A percentile compares a stretch with the other conserved stretches of the same genome.
Evolutionary conservation across 768 basidiomycete genomes (phyloP).

Genomic region (Boletus huronensis): DNA sequence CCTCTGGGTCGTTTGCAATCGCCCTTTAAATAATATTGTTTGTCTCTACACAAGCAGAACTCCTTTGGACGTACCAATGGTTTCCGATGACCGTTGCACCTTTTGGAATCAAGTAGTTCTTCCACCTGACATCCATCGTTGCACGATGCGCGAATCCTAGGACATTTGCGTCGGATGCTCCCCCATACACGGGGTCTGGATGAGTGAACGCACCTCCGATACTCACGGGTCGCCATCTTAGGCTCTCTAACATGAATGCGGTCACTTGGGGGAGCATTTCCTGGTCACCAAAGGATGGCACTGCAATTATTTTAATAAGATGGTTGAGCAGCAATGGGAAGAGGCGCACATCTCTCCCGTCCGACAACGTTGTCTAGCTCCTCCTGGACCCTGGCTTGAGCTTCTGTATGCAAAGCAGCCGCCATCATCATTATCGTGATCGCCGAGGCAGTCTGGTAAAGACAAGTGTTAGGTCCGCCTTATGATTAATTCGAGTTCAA

Average conservation of each 20-base stretch:
- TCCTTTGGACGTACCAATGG: constrained; percentile 3
- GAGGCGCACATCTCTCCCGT: not conserved
- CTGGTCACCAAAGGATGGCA: constrained; percentile 4
- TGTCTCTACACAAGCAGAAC: not conserved
- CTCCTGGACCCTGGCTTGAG: constrained; percentile 5
- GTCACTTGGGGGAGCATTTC: constrained; percentile 1
- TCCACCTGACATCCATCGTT: constrained; percentile 2
- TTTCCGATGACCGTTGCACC: constrained; percentile 12
- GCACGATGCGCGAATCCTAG: constrained; percentile 6
- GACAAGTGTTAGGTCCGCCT: too few relatives aligned
- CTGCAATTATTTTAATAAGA: not conserved
- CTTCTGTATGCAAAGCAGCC: constrained; percentile 5
- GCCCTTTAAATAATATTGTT: constrained; percentile 2
- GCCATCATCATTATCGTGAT: constrained; percentile 6
- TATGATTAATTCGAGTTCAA: not conserved
- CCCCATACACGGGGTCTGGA: not conserved
- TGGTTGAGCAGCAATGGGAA: not conserved
- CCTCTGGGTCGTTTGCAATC: constrained; percentile 10
- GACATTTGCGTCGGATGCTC: not conserved
- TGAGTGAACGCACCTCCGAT: not conserved
- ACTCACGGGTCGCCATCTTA: constrained; percentile 4
- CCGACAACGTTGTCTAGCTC: constrained; percentile 6
- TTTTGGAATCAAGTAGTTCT: constrained; percentile 5
- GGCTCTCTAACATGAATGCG: constrained; percentile 1
- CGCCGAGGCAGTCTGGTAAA: constrained; percentile 6